Evolutionary conservation across 371 early-diverging fungal species (phyloP).

Genomic region (Rhizopus microsporus): DNA sequence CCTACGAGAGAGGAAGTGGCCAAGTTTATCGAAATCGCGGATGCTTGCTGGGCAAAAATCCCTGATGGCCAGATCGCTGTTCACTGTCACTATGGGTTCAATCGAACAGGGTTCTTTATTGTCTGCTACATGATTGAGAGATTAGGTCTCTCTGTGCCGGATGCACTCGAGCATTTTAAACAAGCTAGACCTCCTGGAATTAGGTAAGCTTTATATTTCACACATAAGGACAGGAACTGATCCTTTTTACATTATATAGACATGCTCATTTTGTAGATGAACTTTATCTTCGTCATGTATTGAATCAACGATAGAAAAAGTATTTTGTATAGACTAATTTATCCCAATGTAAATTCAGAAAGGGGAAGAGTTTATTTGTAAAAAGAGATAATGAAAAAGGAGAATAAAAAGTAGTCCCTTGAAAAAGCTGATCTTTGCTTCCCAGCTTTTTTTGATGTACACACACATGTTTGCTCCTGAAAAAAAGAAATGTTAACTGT

Average conservation of each 20-base stretch:
- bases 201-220: slow-evolving; percentile 34
- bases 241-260: slow-evolving; percentile 25
- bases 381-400: neutral
- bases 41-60: slow-evolving; percentile 56
- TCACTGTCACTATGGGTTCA: slow-evolving; percentile 78
- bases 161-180: slow-evolving; percentile 62
- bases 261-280: slow-evolving; percentile 69
- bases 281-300: slow-evolving; percentile 60
- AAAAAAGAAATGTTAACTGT: neutral
- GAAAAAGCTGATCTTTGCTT: neutral
- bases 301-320: slow-evolving; percentile 27
- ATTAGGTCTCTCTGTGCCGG: slow-evolving; percentile 56
- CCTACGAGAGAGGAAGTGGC: slow-evolving; percentile 62
- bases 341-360: neutral
- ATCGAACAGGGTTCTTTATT: slow-evolving; percentile 73
- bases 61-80: slow-evolving; percentile 70
- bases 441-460: neutral
- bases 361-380: neutral
- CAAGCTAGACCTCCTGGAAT: slow-evolving; percentile 70
- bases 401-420: neutral
- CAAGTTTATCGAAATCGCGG: slow-evolving; percentile 54
- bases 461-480: slow-evolving; percentile 5
- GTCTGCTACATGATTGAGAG: slow-evolving; percentile 70
- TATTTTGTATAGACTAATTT: neutral
- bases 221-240: neutral